Conservation (phyloP, 108 stramenopile species). For the Chaetoceros tenuissimus region DNA sequence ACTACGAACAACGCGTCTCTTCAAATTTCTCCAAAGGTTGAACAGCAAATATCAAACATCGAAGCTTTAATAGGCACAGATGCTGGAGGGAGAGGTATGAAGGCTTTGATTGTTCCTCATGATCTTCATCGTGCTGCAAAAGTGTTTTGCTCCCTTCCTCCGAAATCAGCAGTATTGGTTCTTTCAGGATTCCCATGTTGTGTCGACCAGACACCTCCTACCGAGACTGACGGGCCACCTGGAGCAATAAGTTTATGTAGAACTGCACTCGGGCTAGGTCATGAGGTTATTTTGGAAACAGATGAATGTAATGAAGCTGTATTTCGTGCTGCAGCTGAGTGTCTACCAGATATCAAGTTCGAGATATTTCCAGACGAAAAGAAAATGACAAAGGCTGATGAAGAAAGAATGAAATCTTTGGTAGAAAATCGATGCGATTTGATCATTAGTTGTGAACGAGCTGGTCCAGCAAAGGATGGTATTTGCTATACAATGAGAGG, state of each 20-base stretch:
- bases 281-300: conserved; percentile 45
- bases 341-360: conserved; percentile 6
- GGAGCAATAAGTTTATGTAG: conserved; percentile 59
- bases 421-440: conserved; percentile 28
- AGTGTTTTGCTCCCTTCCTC: conserved; percentile 12
- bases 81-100: conserved; percentile 61
- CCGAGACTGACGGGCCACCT: conserved; percentile 83
- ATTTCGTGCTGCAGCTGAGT: conserved; percentile 28
- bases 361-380: conserved; percentile 35
- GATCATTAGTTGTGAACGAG: conserved; percentile 66
- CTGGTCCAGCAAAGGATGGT: conserved; percentile 68
- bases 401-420: conserved; percentile 31
- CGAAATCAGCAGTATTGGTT: conserved; percentile 33
- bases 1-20: no score
- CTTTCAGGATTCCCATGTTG: conserved; percentile 82
- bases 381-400: conserved; percentile 25
- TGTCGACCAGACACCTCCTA: conserved; percentile 51
- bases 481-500: conserved; percentile 81
- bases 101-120: conserved; percentile 36
- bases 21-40: no score
- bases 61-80: conserved; percentile 52
- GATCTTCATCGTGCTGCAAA: conserved; percentile 37
- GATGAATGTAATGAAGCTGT: conserved; percentile 61
- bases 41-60: no score
- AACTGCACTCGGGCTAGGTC: conserved; percentile 40